Evolutionary conservation across 2,329 filamentous ascomycete genomes (phyloP), one percentile per base, ranked within the genome.

Genomic region (Ophiostoma sp.): DNA sequence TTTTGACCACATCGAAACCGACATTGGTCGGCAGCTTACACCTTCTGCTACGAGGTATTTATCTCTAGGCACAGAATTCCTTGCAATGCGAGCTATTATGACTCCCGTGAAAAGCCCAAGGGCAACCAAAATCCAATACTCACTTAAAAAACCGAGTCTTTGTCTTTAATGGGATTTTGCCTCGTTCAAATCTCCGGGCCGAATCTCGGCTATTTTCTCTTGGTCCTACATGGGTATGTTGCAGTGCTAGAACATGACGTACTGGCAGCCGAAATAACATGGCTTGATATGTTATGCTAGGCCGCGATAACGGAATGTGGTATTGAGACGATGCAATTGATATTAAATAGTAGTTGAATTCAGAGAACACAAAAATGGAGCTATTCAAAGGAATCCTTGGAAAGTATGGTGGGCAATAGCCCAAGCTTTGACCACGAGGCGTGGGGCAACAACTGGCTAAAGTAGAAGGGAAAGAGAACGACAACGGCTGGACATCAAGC

Each of bases 171-270:
- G 17, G 66, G 28, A 55, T 55, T 69, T 19, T 33, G 12, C 22
- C 42, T 50, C 36, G 63, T n/a, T 68, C 64, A 39, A 69, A 55
- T 69, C 66, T 55, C 66, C 66, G 66, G 45, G 6, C 66, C 66
- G 45, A 55, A n/a, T 52, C 45, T 69, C 66, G 69, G 69, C 52
- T 59, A 59, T 36, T 55, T 36, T 22, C 8, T 19, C 22, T 19
- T n/a, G 25, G 36, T 9, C 64, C 45, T 50, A 28, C 63, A 28
- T 68, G 25, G 39, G 11, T 11, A 39, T 22, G 22, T 19, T 22
- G 36, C 42, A 42, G 25, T 25, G 19, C 39, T 45, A 50, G 63
- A 33, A 33, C 15, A 39, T 7, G 45, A 11, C 2, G 17, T 61
- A 3, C 31, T n/a, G 15, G 15, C 28, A 36, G 17, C 52, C 52